phyloP scores from a whole-genome alignment of 495 filamentous ascomycete species.

The Coniosporium apollinis region DNA sequence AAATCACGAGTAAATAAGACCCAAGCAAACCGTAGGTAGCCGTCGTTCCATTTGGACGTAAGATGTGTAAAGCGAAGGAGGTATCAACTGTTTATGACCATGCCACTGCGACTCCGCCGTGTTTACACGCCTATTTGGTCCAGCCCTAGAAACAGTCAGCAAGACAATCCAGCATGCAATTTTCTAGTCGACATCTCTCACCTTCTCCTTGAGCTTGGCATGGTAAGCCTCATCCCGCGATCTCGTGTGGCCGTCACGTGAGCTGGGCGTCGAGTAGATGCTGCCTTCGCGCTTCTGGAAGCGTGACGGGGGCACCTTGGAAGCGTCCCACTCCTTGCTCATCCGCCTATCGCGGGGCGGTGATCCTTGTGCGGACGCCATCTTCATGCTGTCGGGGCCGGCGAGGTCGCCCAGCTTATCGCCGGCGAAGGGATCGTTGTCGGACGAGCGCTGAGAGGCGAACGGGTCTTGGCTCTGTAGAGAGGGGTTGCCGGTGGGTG shows the following conservation, averaged over 20 bases:
- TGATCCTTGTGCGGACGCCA: constrained; percentile 3
- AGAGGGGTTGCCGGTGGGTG: constrained; percentile 4
- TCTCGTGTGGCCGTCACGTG: constrained; percentile 38
- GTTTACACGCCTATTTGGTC: no score
- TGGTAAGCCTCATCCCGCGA: constrained; percentile 17
- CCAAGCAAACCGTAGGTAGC: no score
- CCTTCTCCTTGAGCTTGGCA: constrained; percentile 26
- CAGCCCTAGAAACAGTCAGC: no score
- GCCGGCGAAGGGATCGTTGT: constrained; percentile 14
- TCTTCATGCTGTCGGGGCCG: neutral
- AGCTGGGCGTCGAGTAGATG: constrained; percentile 41
- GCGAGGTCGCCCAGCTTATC: neutral
- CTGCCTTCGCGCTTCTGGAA: constrained; percentile 49
- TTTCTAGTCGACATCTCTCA: no score
- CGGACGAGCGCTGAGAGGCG: constrained; percentile 6
- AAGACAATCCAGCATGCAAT: no score
- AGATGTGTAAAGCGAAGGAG: no score
- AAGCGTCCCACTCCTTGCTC: constrained; percentile 31
- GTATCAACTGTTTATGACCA: no score
- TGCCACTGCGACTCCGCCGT: no score
- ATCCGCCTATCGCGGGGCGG: constrained; percentile 10
- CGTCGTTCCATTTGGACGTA: no score
- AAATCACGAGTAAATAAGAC: no score
- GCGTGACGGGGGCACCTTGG: constrained; percentile 41
- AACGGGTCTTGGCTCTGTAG: constrained; percentile 8